Base-by-base conservation (phyloP, 768 basidiomycete genomes). In the Kwoniella sp. region DNA sequence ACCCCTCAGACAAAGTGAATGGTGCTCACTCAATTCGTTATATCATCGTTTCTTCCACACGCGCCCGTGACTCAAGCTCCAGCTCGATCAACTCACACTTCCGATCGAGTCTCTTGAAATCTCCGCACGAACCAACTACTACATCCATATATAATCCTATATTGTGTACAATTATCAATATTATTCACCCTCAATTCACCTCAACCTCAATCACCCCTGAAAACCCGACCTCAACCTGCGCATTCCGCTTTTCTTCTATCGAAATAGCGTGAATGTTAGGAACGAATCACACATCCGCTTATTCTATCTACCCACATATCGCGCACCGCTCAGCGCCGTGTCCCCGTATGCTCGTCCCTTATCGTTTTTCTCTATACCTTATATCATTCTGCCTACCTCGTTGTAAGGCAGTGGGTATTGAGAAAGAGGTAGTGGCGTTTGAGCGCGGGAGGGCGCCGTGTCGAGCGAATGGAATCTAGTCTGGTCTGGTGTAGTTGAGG, bases 401-500 rank as follows among this genome's bases (percentile, higher is more conserved):
- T 5, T 21, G 40, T 22, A 48, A 29, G n/a, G 13, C 26, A 27
- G 29, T 25, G 25, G 21, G 8, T 33, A 5, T 10, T 6, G 44
- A 19, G 27, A 37, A 36, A 21, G 33, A 58, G 44, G 57, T 48
- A 44, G 40, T 44, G 40, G 40, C 40, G 50, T 65, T 55, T 60
- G 55, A 55, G 59, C 64, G 64, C 64, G 64, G 64, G 64, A 65
- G 64, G 64, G 64, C 64, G 57, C 58, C 64, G 37, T 36, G n/a
- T 49, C 40, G 40, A 44, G 40, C 13, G n/a, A n/a, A n/a, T n/a
- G n/a, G n/a, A n/a, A n/a, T 44, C 40, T 44, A 44, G 40, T 44
- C 40, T 44, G 40, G 40, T 44, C 40, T 44, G 40, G 40, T 9
- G 40, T 9, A 44, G 40, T 10, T 9, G 40, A 44, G 17, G 6